Evolutionary conservation across 495 filamentous ascomycete species (phyloP).

Genomic region (Penicillium roqueforti): DNA sequence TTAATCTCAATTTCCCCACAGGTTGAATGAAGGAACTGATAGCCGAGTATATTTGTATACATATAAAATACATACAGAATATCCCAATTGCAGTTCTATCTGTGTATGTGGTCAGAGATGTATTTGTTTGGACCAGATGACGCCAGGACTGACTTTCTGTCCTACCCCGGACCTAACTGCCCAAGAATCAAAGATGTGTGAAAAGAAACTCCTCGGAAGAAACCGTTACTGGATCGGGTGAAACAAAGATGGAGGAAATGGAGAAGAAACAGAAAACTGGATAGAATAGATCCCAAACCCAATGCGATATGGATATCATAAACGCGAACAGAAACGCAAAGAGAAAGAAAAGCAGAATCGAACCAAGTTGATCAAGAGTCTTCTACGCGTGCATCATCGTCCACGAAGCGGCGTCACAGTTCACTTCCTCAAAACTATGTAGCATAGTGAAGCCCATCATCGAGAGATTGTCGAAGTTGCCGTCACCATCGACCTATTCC

Average conservation of each 20-base stretch:
- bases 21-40: background rate
- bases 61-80: too few species aligned
- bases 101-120: background rate
- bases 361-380: constrained; percentile 4
- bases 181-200: background rate
- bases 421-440: constrained; percentile 76
- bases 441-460: constrained; percentile 74
- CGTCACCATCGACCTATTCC: constrained; percentile 66
- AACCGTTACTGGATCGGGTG: background rate
- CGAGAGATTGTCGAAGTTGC: constrained; percentile 63
- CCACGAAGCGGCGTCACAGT: constrained; percentile 68
- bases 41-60: too few species aligned
- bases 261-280: background rate
- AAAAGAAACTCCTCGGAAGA: background rate
- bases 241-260: background rate
- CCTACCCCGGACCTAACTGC: constrained; percentile 13
- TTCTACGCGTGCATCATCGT: constrained; percentile 47
- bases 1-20: background rate
- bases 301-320: constrained; percentile 34
- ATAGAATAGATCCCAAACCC: constrained; percentile 9
- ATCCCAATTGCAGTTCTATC: too few species aligned
- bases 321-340: background rate
- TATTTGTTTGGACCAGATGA: background rate
- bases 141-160: constrained; percentile 5
- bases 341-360: constrained; percentile 8